Conservation (phyloP, 495 filamentous ascomycete species). For the Oidiodendron maius region DNA sequence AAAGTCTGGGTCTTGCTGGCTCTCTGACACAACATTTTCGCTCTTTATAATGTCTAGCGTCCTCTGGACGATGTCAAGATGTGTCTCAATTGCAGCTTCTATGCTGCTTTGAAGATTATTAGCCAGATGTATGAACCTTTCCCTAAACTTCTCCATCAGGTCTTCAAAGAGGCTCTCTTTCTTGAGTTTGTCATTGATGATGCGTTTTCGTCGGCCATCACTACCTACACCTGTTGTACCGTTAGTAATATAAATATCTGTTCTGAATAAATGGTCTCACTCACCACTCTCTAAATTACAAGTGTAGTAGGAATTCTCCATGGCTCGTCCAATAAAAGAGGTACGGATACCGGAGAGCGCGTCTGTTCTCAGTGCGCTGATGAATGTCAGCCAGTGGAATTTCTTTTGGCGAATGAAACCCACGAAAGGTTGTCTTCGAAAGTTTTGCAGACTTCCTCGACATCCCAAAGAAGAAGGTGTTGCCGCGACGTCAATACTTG, state of each 20-base stretch:
- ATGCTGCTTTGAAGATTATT: conserved; percentile 20
- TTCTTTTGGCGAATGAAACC: conserved; percentile 1
- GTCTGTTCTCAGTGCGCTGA: conserved; percentile 22
- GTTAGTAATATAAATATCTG: conserved; percentile 1
- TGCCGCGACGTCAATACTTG: conserved; percentile 12
- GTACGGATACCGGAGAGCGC: conserved; percentile 28
- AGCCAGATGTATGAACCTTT: conserved; percentile 15
- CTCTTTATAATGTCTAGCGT: conserved; percentile 27
- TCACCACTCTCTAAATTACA: conserved; percentile 20
- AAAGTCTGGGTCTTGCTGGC: conserved; percentile 29
- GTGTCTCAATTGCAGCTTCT: conserved; percentile 9
- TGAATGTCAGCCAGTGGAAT: background rate
- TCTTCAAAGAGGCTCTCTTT: conserved; percentile 19
- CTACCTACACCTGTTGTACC: conserved; percentile 25
- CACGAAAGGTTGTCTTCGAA: conserved; percentile 5
- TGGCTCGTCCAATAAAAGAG: conserved; percentile 27
- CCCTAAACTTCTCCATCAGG: conserved; percentile 19
- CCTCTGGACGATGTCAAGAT: conserved; percentile 20
- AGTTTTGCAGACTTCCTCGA: conserved; percentile 8
- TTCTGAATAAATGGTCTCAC: background rate
- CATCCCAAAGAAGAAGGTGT: conserved; percentile 7
- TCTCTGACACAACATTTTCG: conserved; percentile 28
- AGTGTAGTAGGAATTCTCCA: conserved; percentile 24
- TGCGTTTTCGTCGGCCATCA: conserved; percentile 22
- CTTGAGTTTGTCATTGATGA: conserved; percentile 22